Conservation (phyloP, 768 basidiomycete species). For the Mycena rebaudengoi region DNA sequence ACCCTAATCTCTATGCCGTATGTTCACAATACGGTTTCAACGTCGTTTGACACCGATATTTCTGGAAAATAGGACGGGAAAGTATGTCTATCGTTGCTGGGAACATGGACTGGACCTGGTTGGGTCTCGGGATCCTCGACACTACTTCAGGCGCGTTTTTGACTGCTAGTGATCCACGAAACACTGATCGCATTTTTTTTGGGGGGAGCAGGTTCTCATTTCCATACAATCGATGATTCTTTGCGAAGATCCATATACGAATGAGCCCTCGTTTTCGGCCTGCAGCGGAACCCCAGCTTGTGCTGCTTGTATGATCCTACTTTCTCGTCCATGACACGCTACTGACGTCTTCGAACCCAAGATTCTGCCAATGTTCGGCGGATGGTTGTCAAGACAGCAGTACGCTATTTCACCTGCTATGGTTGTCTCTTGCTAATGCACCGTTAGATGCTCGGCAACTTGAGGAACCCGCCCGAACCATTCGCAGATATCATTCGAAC, state of each 20-base stretch:
- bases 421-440: constrained; percentile 7
- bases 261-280: constrained; percentile 89
- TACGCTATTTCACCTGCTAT: constrained; percentile 43
- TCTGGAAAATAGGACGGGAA: constrained; percentile 84
- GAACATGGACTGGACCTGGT: constrained; percentile 94
- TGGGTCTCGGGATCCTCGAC: constrained; percentile 94
- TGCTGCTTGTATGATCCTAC: constrained; percentile 66
- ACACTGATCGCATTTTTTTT: constrained; percentile 46
- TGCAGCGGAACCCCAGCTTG: constrained; percentile 80
- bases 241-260: constrained; percentile 92
- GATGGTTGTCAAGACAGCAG: constrained; percentile 92
- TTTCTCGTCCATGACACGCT: not conserved
- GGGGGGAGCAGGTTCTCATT: constrained; percentile 76
- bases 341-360: constrained; percentile 43
- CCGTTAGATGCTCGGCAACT: constrained; percentile 81
- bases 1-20: constrained; percentile 94
- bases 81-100: constrained; percentile 90
- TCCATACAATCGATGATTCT: constrained; percentile 98
- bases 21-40: constrained; percentile 33
- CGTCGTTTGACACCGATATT: too few species aligned
- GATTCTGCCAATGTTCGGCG: constrained; percentile 93
- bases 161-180: not conserved
- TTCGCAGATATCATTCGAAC: constrained; percentile 89
- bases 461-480: constrained; percentile 84
- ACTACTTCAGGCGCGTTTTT: constrained; percentile 72